Evolutionary conservation across 257 asterid species (phyloP).

Genomic region (Solanum appendiculatum): DNA sequence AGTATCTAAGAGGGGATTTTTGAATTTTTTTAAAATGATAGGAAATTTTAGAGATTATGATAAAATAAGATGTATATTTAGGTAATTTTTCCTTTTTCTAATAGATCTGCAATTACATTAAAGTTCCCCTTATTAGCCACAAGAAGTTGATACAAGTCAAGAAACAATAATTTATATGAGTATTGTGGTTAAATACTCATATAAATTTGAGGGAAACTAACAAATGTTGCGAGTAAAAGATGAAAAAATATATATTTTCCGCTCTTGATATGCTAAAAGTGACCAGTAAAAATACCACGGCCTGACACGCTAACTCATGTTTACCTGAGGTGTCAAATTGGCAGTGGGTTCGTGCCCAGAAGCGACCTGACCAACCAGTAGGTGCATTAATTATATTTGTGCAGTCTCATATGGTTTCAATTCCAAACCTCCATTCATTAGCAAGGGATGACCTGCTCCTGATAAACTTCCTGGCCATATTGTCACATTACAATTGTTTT

Average conservation of each 20-base stretch:
- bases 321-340: constrained; percentile 36
- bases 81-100: too few relatives aligned
- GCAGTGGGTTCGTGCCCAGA: constrained; percentile 68
- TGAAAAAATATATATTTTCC: too few relatives aligned
- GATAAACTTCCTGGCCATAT: constrained; percentile 58
- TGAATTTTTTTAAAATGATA: too few relatives aligned
- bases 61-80: too few relatives aligned
- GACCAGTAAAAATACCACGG: not conserved
- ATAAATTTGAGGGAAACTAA: too few relatives aligned
- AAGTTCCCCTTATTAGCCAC: not conserved
- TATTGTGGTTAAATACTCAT: too few relatives aligned
- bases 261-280: not conserved
- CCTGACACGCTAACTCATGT: not conserved
- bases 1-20: too few relatives aligned
- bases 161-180: rapidly evolving
- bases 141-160: not conserved
- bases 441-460: constrained; percentile 33
- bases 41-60: too few relatives aligned
- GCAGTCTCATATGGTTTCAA: constrained; percentile 11
- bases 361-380: constrained; percentile 70
- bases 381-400: constrained; percentile 31
- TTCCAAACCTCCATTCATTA: constrained; percentile 37
- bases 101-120: not conserved
- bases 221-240: not conserved
- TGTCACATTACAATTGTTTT: constrained; percentile 32